Conservation (phyloP, 805 yeast genomes). For the Cyberlindnera japonica region DNA sequence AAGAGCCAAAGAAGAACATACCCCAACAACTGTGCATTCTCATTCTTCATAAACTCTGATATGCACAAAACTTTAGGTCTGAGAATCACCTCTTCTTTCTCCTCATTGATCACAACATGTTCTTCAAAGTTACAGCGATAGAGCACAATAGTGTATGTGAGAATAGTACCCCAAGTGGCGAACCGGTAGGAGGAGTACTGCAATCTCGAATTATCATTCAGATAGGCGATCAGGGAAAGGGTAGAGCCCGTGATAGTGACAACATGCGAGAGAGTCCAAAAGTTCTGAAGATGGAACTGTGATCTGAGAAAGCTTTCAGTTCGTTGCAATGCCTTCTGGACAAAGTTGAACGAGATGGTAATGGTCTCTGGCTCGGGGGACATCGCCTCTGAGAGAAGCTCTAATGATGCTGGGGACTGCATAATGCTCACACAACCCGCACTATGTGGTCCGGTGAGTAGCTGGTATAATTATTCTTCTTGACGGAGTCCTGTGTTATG, state of each 20-base stretch:
- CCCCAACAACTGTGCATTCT: constrained; percentile 37
- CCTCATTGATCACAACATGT: constrained; percentile 15
- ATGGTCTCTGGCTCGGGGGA: constrained; percentile 1
- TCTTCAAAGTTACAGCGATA: constrained; percentile 21
- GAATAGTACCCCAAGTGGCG: constrained; percentile 18
- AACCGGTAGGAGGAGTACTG: constrained; percentile 14
- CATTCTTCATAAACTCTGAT: constrained; percentile 37
- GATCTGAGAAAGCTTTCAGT: constrained; percentile 12
- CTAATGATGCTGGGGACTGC: neutral
- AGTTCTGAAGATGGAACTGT: constrained; percentile 21
- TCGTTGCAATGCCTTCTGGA: constrained; percentile 1
- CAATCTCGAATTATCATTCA: neutral
- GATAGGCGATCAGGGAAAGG: constrained; percentile 8
- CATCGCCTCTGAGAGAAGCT: neutral
- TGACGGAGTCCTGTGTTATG: neutral
- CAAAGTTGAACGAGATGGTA: constrained; percentile 8
- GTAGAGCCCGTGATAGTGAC: constrained; percentile 20
- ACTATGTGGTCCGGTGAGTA: no score
- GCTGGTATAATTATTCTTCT: no score
- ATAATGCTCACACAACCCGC: no score
- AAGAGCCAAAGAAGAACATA: constrained; percentile 37
- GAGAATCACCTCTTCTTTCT: constrained; percentile 13
- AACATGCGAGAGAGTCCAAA: constrained; percentile 25
- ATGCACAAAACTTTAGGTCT: constrained; percentile 24
- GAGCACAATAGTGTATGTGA: constrained; percentile 27